Percentiles rank a stretch among this genome's conserved stretches.
Evolutionary conservation across 208 protist species (phyloP).

Genomic region (Leishmania mexicana): DNA sequence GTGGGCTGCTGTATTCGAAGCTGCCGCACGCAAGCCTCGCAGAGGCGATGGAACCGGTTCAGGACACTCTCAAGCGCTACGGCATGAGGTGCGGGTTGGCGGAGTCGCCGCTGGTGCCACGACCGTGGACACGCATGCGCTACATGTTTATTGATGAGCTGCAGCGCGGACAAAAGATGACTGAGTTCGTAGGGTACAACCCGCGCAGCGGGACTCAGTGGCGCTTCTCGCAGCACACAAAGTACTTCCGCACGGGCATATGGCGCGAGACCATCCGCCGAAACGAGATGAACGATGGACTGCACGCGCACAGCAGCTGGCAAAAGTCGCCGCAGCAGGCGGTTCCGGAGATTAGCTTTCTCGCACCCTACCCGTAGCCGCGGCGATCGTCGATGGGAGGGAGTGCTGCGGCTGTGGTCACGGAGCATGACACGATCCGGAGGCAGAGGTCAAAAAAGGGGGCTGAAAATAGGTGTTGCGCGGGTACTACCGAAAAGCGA

Average conservation of each 20-base stretch:
- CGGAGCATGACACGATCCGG: not conserved
- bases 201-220: slow-evolving; percentile 81
- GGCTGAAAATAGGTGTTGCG: not conserved
- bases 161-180: slow-evolving; percentile 83
- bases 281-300: slow-evolving; percentile 90
- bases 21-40: slow-evolving; percentile 52
- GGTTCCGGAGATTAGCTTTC: slow-evolving; percentile 84
- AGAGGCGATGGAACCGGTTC: slow-evolving; percentile 52
- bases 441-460: not conserved
- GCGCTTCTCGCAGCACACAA: slow-evolving; percentile 89
- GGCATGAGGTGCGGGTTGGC: slow-evolving; percentile 83
- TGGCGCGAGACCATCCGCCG: slow-evolving; percentile 87
- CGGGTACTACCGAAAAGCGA: not conserved
- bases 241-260: slow-evolving; percentile 86
- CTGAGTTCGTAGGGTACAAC: slow-evolving; percentile 91
- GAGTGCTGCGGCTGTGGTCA: not conserved
- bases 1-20: slow-evolving; percentile 76
- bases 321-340: slow-evolving; percentile 90
- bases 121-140: slow-evolving; percentile 86
- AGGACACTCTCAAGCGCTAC: slow-evolving; percentile 64
- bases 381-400: not conserved
- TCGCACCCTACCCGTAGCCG: slow-evolving; percentile 71
- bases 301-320: slow-evolving; percentile 89
- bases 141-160: slow-evolving; percentile 93
- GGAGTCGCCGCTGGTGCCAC: slow-evolving; percentile 82